Conservation (phyloP, 208 protist genomes). For the Trichomonas vaginalis region DNA sequence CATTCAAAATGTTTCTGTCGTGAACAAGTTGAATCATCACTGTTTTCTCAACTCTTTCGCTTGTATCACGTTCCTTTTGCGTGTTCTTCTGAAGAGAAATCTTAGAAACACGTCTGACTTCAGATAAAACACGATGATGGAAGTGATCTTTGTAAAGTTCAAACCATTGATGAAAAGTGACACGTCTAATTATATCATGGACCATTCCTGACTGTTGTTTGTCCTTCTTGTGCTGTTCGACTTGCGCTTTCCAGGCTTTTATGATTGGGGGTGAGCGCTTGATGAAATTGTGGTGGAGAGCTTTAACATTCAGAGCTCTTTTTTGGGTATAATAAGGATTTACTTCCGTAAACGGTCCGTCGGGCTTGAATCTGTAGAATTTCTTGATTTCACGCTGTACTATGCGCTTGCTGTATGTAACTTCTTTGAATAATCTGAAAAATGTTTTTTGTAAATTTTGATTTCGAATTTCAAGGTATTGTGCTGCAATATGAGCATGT, state of each 20-base stretch:
- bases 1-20: neutral
- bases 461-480: neutral
- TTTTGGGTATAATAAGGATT: neutral
- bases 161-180: neutral
- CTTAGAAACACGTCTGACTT: neutral
- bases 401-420: neutral
- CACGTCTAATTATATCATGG: neutral
- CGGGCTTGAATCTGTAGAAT: neutral
- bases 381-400: neutral
- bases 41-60: neutral
- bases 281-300: neutral
- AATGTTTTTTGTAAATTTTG: neutral
- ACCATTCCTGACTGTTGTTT: neutral
- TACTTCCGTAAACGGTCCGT: neutral
- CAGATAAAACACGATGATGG: neutral
- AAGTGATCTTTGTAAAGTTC: neutral
- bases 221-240: neutral
- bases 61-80: neutral
- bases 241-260: neutral
- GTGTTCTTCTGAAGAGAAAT: neutral
- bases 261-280: neutral
- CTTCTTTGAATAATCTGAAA: neutral
- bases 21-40: neutral
- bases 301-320: neutral
- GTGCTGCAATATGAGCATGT: neutral